Evolutionary conservation across 176 grass and related monocot genomes (phyloP).

Genomic region (Areca catechu): DNA sequence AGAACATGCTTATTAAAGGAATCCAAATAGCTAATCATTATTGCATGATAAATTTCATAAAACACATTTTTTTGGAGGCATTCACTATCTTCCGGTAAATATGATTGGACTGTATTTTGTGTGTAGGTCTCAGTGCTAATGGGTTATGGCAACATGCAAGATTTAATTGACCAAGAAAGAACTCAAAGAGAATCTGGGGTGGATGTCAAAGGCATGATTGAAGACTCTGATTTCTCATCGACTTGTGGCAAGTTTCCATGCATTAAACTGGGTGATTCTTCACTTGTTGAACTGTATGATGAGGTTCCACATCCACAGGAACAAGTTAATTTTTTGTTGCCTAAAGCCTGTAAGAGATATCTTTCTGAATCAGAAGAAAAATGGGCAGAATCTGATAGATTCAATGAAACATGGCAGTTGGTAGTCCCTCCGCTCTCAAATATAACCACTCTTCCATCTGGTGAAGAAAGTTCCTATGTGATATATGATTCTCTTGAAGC

Average conservation of each 20-base stretch:
- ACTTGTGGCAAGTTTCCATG: conserved; percentile 54
- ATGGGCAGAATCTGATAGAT: conserved; percentile 26
- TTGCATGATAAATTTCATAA: too few relatives aligned
- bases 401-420: conserved; percentile 30
- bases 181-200: conserved; percentile 24
- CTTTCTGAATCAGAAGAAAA: conserved; percentile 34
- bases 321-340: conserved; percentile 23
- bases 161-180: conserved; percentile 59
- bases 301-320: conserved; percentile 32
- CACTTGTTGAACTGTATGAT: conserved; percentile 58
- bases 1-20: too few relatives aligned
- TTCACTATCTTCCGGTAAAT: conserved; percentile 16
- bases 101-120: conserved; percentile 22
- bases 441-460: conserved; percentile 13
- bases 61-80: background rate
- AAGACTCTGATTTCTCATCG: conserved; percentile 60
- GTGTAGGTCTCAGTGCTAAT: conserved; percentile 55
- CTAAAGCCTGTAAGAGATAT: conserved; percentile 38
- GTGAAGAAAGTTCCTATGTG: conserved; percentile 24
- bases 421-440: conserved; percentile 14
- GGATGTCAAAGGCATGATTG: conserved; percentile 31
- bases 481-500: conserved; percentile 25
- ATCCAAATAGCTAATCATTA: too few relatives aligned
- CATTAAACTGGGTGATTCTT: conserved; percentile 75
- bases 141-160: conserved; percentile 48